phyloP scores from a whole-genome alignment of 2,329 filamentous ascomycete species.

The Colletotrichum sp. region DNA sequence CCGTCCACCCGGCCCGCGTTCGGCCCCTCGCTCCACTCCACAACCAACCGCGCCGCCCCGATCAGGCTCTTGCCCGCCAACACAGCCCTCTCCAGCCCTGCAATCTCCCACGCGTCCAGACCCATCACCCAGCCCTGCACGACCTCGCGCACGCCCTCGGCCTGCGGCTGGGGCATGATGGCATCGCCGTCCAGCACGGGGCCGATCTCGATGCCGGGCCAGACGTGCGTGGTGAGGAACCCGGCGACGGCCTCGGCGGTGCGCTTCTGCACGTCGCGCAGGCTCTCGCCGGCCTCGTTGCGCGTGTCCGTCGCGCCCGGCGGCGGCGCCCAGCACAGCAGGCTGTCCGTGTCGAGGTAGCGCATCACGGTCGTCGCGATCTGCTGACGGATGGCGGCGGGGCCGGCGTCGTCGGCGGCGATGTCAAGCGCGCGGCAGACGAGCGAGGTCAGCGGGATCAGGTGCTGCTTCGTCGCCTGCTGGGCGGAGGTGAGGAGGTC shows the following conservation, averaged over 20 bases:
- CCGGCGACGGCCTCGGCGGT: slow-evolving; percentile 73
- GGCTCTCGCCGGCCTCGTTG: slow-evolving; percentile 57
- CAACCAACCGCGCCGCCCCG: slow-evolving; percentile 75
- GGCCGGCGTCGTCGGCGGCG: slow-evolving; percentile 63
- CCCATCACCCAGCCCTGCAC: slow-evolving; percentile 78
- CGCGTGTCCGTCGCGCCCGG: slow-evolving; percentile 51
- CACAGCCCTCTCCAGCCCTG: slow-evolving; percentile 82
- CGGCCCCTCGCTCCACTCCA: slow-evolving; percentile 82
- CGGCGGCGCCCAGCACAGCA: slow-evolving; percentile 83
- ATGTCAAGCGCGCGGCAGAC: slow-evolving; percentile 86
- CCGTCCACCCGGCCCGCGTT: slow-evolving; percentile 39
- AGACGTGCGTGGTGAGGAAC: slow-evolving; percentile 74
- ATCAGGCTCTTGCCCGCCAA: slow-evolving; percentile 88
- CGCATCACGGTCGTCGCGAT: slow-evolving; percentile 76
- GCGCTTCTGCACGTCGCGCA: slow-evolving; percentile 75
- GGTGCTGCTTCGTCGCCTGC: slow-evolving; percentile 83
- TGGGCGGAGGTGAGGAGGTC: slow-evolving; percentile 81
- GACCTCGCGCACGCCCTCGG: slow-evolving; percentile 74
- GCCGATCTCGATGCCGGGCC: slow-evolving; percentile 79
- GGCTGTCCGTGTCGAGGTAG: slow-evolving; percentile 89
- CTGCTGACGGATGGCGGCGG: slow-evolving; percentile 62
- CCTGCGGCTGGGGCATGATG: slow-evolving; percentile 78
- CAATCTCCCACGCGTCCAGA: slow-evolving; percentile 80
- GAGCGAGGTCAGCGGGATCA: slow-evolving; percentile 89
- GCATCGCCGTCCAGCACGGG: slow-evolving; percentile 81